Conservation (phyloP, 2,329 filamentous ascomycete genomes). For the Didymella exigua region DNA sequence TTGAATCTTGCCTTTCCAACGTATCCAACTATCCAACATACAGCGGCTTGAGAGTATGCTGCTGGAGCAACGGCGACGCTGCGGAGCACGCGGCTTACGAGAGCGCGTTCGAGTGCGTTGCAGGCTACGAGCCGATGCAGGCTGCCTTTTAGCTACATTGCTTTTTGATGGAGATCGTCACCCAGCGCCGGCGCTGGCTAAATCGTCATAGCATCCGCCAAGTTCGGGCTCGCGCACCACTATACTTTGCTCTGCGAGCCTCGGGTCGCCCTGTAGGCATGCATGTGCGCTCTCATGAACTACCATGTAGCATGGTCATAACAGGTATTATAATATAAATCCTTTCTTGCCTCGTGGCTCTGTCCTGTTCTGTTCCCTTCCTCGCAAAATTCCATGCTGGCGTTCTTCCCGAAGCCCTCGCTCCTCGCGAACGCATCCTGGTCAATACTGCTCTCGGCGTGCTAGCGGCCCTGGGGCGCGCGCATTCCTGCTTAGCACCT, state of each 20-base stretch:
- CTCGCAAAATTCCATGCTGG: background rate
- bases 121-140: constrained; percentile 4
- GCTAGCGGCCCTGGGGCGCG: constrained; percentile 15
- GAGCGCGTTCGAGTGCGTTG: background rate
- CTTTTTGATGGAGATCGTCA: constrained; percentile 18
- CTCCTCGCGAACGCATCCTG: constrained; percentile 7
- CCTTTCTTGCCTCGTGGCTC: background rate
- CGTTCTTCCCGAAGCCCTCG: constrained; percentile 7
- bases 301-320: background rate
- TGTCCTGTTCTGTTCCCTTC: background rate
- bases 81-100: background rate
- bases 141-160: constrained; percentile 9
- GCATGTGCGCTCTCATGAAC: background rate
- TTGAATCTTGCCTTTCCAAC: background rate
- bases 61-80: background rate
- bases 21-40: background rate
- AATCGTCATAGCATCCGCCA: constrained; percentile 19
- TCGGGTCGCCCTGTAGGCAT: background rate
- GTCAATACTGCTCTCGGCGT: constrained; percentile 17
- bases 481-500: constrained; percentile 32
- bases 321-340: background rate
- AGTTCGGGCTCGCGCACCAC: constrained; percentile 7
- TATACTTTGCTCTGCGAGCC: constrained; percentile 3
- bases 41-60: background rate
- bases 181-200: constrained; percentile 3